These are phyloP conservation scores for Protomyces lactucae-debilis DNA, from an alignment of 1,139 yeast species.

Conservation along the genomic window DNA sequence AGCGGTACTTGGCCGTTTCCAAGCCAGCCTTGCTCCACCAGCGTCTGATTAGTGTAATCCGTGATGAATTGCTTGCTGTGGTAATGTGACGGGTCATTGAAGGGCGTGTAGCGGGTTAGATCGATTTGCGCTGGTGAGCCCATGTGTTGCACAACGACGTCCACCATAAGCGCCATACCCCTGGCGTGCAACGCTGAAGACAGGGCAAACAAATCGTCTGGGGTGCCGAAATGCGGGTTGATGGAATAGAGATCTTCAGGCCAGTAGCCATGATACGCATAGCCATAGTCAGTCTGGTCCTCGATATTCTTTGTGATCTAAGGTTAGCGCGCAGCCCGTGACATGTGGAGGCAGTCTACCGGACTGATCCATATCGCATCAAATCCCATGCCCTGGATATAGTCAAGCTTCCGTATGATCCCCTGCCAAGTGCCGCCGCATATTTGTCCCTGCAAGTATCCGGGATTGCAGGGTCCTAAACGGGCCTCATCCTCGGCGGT, in stretches of 20 bases:
- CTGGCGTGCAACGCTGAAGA: constrained; percentile 27
- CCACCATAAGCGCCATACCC: constrained; percentile 31
- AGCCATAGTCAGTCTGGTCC: constrained; percentile 23
- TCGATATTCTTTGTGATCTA: constrained; percentile 30
- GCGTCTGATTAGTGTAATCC: constrained; percentile 28
- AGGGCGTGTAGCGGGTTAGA: constrained; percentile 22
- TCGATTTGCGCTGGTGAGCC: constrained; percentile 23
- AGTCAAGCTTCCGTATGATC: constrained; percentile 28
- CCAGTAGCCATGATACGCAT: constrained; percentile 32
- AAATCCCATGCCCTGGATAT: constrained; percentile 31
- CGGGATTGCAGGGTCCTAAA: constrained; percentile 1
- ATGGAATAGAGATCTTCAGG: constrained; percentile 22
- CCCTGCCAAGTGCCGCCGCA: constrained; percentile 32
- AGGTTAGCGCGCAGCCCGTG: neutral
- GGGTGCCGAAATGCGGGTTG: constrained; percentile 29
- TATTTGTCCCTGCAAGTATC: constrained; percentile 2
- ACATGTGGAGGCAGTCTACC: constrained; percentile 7
- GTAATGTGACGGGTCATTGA: constrained; percentile 25
- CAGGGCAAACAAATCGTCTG: constrained; percentile 25
- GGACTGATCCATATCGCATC: constrained; percentile 15
- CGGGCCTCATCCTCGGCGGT: constrained; percentile 4
- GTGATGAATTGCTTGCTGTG: constrained; percentile 24
- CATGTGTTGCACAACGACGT: constrained; percentile 30
- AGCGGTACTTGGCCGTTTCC: constrained; percentile 26
- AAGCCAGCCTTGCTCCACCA: constrained; percentile 30